phyloP scores from a whole-genome alignment of 148 eudicot genomes.

The Fallopia convolvulus region DNA sequence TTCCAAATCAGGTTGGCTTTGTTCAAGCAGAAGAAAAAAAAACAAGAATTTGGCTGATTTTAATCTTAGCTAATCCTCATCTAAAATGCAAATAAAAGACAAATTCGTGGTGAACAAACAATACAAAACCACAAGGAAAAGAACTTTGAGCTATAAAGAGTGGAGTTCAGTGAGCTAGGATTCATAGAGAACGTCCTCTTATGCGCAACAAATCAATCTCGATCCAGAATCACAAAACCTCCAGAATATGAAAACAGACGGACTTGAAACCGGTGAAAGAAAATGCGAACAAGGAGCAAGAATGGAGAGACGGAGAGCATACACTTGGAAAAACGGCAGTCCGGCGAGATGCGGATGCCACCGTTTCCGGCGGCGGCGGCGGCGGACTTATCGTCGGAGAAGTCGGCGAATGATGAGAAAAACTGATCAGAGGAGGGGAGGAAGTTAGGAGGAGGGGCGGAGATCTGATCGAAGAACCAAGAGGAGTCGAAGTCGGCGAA shows the following conservation, averaged over 20 bases:
- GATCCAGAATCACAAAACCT: neutral
- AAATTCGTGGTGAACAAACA: neutral
- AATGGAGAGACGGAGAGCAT: conserved; percentile 10
- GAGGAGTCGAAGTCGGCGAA: conserved; percentile 51
- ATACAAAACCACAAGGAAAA: neutral
- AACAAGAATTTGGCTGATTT: neutral
- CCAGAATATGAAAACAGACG: neutral
- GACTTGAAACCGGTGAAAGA: neutral
- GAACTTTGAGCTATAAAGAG: too few relatives aligned
- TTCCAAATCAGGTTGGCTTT: neutral
- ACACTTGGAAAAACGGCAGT: conserved; percentile 26
- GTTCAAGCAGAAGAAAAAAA: neutral
- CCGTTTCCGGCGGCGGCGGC: conserved; percentile 5
- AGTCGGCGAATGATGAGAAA: conserved; percentile 47
- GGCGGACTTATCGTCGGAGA: conserved; percentile 18
- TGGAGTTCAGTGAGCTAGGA: neutral
- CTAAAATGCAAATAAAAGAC: neutral
- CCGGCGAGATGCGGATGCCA: conserved; percentile 20
- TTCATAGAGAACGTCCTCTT: neutral
- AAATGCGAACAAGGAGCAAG: neutral
- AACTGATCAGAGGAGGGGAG: conserved; percentile 45
- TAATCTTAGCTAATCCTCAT: neutral
- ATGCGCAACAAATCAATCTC: neutral
- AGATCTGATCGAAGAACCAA: conserved; percentile 80
- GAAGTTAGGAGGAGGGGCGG: conserved; percentile 36